These are phyloP conservation scores for Cystofilobasidium macerans DNA, from an alignment of 768 basidiomycete genomes.

Conservation along the genomic window DNA sequence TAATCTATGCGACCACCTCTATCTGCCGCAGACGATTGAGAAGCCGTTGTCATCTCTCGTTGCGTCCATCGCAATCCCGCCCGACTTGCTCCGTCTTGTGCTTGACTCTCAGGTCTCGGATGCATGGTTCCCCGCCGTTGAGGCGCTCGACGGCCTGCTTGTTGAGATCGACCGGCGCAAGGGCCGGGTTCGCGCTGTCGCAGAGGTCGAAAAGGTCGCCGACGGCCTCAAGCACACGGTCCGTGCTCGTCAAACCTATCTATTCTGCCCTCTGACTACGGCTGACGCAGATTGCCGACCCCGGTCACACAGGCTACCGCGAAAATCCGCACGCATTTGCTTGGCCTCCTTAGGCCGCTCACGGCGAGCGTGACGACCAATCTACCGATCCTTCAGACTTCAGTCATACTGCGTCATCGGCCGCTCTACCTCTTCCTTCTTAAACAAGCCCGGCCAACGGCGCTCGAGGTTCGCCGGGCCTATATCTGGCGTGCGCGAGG, in stretches of 20 bases:
- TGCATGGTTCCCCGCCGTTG: conserved; percentile 71
- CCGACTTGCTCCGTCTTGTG: conserved; percentile 59
- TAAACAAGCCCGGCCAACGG: conserved; percentile 67
- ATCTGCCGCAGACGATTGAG: conserved; percentile 62
- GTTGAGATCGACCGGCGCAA: conserved; percentile 55
- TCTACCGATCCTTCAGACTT: conserved; percentile 82
- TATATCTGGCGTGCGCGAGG: conserved; percentile 72
- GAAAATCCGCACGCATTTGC: conserved; percentile 79
- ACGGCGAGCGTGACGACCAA: conserved; percentile 75
- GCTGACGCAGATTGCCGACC: conserved; percentile 9
- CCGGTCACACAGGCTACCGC: conserved; percentile 62
- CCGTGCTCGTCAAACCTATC: conserved; percentile 34
- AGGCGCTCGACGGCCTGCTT: conserved; percentile 67
- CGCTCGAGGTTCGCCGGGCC: conserved; percentile 74
- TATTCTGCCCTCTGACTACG: not conserved
- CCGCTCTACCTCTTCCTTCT: conserved; percentile 74
- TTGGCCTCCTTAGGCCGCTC: conserved; percentile 71
- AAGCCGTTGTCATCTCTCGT: conserved; percentile 72
- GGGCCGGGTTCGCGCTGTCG: conserved; percentile 69
- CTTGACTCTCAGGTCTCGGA: conserved; percentile 78
- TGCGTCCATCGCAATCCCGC: conserved; percentile 69
- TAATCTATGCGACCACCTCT: not conserved
- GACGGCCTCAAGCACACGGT: conserved; percentile 85
- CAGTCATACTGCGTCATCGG: conserved; percentile 69
- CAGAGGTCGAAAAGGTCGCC: conserved; percentile 67